These are phyloP conservation scores for Fonsecaea erecta DNA, from an alignment of 2,329 filamentous ascomycete species.

Conservation along the genomic window DNA sequence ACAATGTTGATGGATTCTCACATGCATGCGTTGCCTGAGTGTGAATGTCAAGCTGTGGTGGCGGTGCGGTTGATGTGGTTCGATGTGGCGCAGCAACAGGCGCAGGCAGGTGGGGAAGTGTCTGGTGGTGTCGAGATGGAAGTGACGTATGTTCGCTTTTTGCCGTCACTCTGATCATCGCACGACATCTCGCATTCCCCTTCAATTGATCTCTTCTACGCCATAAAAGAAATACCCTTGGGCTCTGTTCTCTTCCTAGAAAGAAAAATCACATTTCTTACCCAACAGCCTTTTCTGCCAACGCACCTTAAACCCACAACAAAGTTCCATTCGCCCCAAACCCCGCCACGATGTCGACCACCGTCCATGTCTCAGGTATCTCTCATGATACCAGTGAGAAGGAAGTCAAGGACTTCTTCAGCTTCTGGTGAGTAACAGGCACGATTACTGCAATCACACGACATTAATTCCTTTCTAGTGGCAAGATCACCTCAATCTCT, in stretches of 20 bases:
- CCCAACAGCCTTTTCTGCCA: neutral
- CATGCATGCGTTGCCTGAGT: neutral
- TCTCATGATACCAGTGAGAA: conserved; percentile 79
- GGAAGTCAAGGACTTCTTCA: conserved; percentile 90
- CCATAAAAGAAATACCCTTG: neutral
- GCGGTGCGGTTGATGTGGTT: neutral
- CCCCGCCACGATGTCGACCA: conserved; percentile 56
- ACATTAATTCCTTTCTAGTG: conserved; percentile 57
- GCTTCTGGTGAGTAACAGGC: conserved; percentile 71
- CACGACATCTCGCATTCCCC: neutral
- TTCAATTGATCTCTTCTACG: neutral
- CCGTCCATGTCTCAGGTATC: conserved; percentile 90
- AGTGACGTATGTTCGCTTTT: neutral
- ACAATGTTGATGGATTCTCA: neutral
- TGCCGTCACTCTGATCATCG: neutral
- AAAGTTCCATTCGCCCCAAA: neutral
- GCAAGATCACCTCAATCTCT: conserved; percentile 85
- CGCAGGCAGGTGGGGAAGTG: neutral
- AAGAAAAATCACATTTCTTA: neutral
- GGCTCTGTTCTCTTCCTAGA: neutral
- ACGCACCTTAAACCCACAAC: neutral
- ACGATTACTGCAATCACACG: neutral
- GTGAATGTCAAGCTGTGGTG: neutral
- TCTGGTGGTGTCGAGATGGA: neutral
- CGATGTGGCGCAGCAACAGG: neutral